Evolutionary conservation across 345 rosid species (phyloP).

Genomic region (Anastatica hierochuntica): DNA sequence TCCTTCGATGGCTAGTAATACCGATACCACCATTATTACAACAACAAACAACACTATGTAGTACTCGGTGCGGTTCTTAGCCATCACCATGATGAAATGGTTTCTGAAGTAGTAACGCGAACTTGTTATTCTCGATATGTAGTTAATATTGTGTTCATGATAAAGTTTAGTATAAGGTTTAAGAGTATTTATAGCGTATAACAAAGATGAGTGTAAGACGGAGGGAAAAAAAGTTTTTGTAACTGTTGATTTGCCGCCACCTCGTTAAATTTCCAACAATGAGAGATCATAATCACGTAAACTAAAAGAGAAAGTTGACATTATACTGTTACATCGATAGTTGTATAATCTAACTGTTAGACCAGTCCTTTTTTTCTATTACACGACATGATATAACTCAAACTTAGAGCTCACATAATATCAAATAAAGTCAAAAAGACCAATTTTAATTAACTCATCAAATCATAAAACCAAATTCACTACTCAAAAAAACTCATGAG

Average conservation of each 20-base stretch:
- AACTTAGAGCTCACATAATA: too few relatives aligned
- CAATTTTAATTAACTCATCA: too few relatives aligned
- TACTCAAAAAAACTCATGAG: too few relatives aligned
- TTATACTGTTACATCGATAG: too few relatives aligned
- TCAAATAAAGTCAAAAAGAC: too few relatives aligned
- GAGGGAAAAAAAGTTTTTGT: neutral
- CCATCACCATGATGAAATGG: conserved; percentile 11
- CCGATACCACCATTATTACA: conserved; percentile 6
- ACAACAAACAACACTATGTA: conserved; percentile 1
- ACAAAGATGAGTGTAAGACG: neutral
- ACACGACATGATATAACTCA: too few relatives aligned
- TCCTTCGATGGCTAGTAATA: conserved; percentile 20
- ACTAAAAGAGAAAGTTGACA: conserved; percentile 4
- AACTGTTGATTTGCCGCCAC: conserved; percentile 24
- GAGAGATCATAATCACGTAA: conserved; percentile 19
- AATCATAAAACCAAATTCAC: too few relatives aligned
- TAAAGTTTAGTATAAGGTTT: neutral
- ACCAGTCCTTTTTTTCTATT: too few relatives aligned
- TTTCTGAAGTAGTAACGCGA: neutral
- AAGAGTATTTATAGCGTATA: conserved; percentile 24
- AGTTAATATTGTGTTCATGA: conserved; percentile 5
- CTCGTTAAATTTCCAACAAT: conserved; percentile 1
- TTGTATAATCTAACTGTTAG: too few relatives aligned
- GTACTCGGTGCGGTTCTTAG: conserved; percentile 10
- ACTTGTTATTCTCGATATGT: neutral